Evolutionary conservation across 2,329 filamentous ascomycete genomes (phyloP), one percentile per base, ranked within the genome.

Genomic region (Colletotrichum noveboracense): DNA sequence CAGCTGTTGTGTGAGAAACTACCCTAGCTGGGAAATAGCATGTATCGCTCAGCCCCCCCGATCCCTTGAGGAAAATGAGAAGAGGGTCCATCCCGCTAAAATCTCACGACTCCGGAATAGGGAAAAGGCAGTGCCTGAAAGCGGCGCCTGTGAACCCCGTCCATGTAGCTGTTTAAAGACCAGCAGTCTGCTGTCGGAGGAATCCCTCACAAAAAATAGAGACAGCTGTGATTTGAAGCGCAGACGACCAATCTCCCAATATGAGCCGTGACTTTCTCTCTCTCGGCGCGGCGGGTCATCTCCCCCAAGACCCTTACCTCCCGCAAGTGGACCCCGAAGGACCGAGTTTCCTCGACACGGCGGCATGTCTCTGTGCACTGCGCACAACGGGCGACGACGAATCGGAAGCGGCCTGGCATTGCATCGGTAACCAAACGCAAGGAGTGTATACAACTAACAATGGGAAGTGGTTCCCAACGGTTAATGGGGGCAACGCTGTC

Each of bases 351-450:
- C 83, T 87, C 58, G 85, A 87, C 72, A 84, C 81, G 5, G 78
- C 80, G 18, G 85, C 84, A 13, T 87, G 85, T 67, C 80, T 86
- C 28, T 87, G 85, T 58, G 82, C 84, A 16, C 78, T 86, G 14
- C 80, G 81, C 26, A 58, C 77, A 5, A 79, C 81, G 3, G 71
- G 66, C 3, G 70, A 73, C 5, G 65, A 65, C 3, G 67, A 74
- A 16, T 69, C 77, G 26, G 70, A 75, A 13, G 79, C 80, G 13
- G 80, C 81, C n/a, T 88, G 86, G 86, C 85, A 86, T 74, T 88
- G 86, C 76, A 84, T 87, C 34, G 86, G 86, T 14, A 86, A 87
- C 74, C 86, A 87, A 76, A 87, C 85, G 0, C 79, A 86, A 58
- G 82, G 81, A 3, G 81, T 86, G 2, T 86, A 86, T 69, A 76